Base-by-base conservation (phyloP, 1,139 yeast species). In the Debaryomyces sp. region DNA sequence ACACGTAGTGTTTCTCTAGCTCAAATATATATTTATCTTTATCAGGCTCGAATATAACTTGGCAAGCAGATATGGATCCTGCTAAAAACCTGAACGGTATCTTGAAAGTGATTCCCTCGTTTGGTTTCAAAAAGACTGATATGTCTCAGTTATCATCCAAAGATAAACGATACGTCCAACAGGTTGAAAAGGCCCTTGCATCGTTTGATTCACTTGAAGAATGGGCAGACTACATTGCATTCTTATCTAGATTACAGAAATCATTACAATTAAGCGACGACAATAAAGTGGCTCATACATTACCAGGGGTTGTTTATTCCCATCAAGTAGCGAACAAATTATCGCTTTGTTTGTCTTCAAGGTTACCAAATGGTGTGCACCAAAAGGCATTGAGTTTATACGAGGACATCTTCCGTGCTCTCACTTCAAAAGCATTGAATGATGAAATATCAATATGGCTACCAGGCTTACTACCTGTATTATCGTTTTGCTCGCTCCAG, bases 181-280 rank as follows among this genome's bases (percentile, higher is more conserved):
- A 76, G 53, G 80, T 91, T 6, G 96, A 89, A 50, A 82, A 86
- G 54, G 91, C 95, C 0, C 71, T 94, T 24, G 75, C 81, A 6
- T 74, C 84, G n/a, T 94, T 94, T 70, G 97, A 89, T 48, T 67
- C 84, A n/a, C 85, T 91, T 1, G 87, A 85, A 38, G 98, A 92
- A 71, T 94, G 99, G 99, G 98, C 99, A n/a, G 99, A 94, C 63
- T 91, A 92, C 66, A 94, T 94, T 50, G 87, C 97, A 18, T 91
- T 90, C 63, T 73, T 95, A 41, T 84, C 94, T 1, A 82, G 88
- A 55, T 77, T 94, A 10, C 84, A 85, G 53, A 89, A 90, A 63
- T 85, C 94, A 0, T 68, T 91, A 35, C 76, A 65, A 52, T 59
- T 71, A 24, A 59, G 58, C 5, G 69, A 62, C 1, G 71, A 64